These are phyloP conservation scores for Talaromyces sp. DNA, from an alignment of 2,329 filamentous ascomycete genomes.

Conservation along the genomic window DNA sequence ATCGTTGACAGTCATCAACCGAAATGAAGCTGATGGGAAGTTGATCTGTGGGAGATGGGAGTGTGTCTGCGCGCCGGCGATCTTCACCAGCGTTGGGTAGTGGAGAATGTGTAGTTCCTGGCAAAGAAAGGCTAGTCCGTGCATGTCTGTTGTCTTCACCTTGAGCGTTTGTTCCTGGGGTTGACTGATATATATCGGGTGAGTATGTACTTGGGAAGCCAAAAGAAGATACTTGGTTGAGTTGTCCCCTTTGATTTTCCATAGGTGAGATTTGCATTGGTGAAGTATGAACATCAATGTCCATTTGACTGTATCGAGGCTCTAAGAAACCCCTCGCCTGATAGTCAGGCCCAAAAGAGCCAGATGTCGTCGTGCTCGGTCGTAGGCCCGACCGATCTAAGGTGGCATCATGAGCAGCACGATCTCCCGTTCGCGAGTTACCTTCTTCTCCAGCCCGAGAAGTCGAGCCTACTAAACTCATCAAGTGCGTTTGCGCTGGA, in stretches of 20 bases:
- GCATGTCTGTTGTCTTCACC: background rate
- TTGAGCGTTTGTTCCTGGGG: background rate
- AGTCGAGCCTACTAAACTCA: slow-evolving; percentile 60
- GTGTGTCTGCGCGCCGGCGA: slow-evolving; percentile 33
- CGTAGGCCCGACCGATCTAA: background rate
- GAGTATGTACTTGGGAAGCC: slow-evolving; percentile 14
- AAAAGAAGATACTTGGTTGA: background rate
- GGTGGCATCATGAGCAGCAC: background rate
- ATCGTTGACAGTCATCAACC: slow-evolving; percentile 52
- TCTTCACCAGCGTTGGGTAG: background rate
- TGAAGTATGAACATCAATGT: background rate
- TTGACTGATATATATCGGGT: slow-evolving; percentile 3
- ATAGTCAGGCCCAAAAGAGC: background rate
- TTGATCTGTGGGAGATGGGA: slow-evolving; percentile 51
- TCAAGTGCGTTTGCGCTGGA: slow-evolving; percentile 7
- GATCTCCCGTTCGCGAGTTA: background rate
- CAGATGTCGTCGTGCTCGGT: background rate
- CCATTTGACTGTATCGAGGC: background rate
- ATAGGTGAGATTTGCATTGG: slow-evolving; percentile 5
- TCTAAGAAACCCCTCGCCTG: background rate
- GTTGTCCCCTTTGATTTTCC: background rate
- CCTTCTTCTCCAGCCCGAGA: background rate
- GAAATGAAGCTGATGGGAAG: slow-evolving; percentile 51
- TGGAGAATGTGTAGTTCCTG: background rate
- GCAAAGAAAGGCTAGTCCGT: slow-evolving; percentile 7